These are phyloP conservation scores for Cunninghamia lanceolata DNA, from an alignment of 75 land plant species.

Conservation along the genomic window DNA sequence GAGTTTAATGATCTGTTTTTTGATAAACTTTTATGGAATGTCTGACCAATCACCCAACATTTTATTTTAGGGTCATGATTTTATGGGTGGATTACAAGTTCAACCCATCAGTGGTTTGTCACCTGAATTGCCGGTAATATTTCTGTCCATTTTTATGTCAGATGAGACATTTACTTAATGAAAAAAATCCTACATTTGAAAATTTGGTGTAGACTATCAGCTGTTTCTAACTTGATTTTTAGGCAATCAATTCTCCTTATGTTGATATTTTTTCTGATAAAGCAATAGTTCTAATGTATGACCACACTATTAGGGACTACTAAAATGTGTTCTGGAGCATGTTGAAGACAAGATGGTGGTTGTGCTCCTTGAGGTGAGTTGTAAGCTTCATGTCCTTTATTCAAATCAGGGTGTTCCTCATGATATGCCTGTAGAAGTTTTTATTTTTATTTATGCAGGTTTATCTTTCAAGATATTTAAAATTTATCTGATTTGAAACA, in stretches of 20 bases:
- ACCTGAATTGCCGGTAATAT: constrained; percentile 6
- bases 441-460: not conserved
- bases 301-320: constrained; percentile 21
- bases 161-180: not conserved
- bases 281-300: not conserved
- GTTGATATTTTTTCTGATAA: not conserved
- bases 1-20: not conserved
- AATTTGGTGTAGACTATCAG: not conserved
- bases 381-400: not conserved
- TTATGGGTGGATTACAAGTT: constrained; percentile 8
- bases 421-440: not conserved
- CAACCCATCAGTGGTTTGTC: constrained; percentile 2
- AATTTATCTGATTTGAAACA: not conserved
- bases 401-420: not conserved
- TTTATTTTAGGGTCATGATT: constrained; percentile 4
- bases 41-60: not conserved
- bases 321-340: constrained; percentile 39
- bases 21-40: not conserved
- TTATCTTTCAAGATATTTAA: not conserved
- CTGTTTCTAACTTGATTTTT: not conserved
- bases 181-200: not conserved
- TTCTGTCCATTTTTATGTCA: not conserved
- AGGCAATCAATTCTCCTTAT: not conserved
- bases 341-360: constrained; percentile 47
- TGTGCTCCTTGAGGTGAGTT: constrained; percentile 40